A percentile compares a stretch with the other conserved stretches of the same genome.
Conservation (phyloP, 2,329 filamentous ascomycete species). For the Fusarium goolgardi region DNA sequence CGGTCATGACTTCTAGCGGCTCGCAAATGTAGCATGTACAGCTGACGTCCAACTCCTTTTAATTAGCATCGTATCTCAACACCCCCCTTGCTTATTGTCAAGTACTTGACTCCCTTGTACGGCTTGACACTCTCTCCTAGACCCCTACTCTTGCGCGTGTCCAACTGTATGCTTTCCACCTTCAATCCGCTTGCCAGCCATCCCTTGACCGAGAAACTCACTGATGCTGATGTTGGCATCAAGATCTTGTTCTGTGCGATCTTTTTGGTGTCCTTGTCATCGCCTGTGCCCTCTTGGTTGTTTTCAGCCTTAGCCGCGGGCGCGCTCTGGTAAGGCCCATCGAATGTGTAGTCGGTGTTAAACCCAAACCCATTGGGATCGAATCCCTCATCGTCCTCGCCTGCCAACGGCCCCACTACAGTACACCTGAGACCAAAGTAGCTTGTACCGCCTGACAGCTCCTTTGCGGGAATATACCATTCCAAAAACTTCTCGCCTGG, state of each 20-base stretch:
- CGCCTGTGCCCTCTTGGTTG: constrained; percentile 48
- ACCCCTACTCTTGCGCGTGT: constrained; percentile 84
- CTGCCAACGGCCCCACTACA: constrained; percentile 72
- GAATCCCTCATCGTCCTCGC: constrained; percentile 61
- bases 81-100: constrained; percentile 78
- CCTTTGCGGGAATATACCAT: constrained; percentile 85
- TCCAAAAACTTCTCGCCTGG: constrained; percentile 78
- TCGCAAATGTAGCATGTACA: constrained; percentile 6
- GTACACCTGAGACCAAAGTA: constrained; percentile 83
- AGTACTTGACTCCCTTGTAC: constrained; percentile 98
- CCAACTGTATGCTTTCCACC: constrained; percentile 74
- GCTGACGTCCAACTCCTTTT: constrained; percentile 7
- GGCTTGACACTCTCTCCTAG: constrained; percentile 90
- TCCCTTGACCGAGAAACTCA: constrained; percentile 77
- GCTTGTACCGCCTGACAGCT: constrained; percentile 73
- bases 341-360: constrained; percentile 63
- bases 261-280: constrained; percentile 66
- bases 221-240: constrained; percentile 82
- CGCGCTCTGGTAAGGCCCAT: constrained; percentile 67
- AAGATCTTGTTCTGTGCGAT: constrained; percentile 77
- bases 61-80: constrained; percentile 70
- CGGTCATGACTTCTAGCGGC: constrained; percentile 23
- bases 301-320: constrained; percentile 52
- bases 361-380: constrained; percentile 66
- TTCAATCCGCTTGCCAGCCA: constrained; percentile 76